A percentile compares a stretch with the other conserved stretches of the same genome.
These are phyloP conservation scores for Verticillium zaregamsianum DNA, from an alignment of 2,329 filamentous ascomycete genomes.

Conservation along the genomic window DNA sequence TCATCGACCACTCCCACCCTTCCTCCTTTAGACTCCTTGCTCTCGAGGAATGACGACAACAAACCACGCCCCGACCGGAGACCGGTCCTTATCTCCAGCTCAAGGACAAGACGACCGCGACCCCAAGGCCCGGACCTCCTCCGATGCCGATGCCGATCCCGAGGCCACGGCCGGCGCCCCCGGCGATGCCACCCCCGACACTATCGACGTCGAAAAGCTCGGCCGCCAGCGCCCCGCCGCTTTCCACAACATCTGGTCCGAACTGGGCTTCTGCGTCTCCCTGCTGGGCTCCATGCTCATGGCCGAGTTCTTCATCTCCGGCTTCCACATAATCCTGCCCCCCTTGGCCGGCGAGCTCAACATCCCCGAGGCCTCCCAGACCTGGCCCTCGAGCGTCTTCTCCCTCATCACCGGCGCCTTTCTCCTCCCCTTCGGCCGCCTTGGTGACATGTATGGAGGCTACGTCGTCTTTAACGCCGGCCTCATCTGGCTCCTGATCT, in stretches of 20 bases:
- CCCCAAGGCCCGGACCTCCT: background rate
- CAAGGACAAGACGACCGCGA: background rate
- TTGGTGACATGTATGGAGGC: constrained; percentile 60
- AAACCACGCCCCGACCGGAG: background rate
- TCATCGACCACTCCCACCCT: background rate
- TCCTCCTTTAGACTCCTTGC: background rate
- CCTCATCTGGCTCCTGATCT: constrained; percentile 61
- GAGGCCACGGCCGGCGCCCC: constrained; percentile 9
- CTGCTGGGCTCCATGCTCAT: constrained; percentile 61
- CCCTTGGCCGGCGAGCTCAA: constrained; percentile 56
- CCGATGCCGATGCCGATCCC: background rate
- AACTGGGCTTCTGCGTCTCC: constrained; percentile 59
- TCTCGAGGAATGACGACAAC: background rate
- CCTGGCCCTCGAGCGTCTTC: constrained; percentile 61
- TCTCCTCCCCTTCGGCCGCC: constrained; percentile 59
- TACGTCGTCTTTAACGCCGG: constrained; percentile 57
- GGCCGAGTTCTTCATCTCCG: constrained; percentile 71
- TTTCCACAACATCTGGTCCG: constrained; percentile 50
- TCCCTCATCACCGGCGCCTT: constrained; percentile 54
- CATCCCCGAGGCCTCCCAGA: constrained; percentile 58
- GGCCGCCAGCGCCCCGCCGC: constrained; percentile 57
- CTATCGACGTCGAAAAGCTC: constrained; percentile 49
- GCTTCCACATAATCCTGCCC: constrained; percentile 71
- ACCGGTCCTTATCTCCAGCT: background rate
- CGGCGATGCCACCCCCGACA: background rate